These are phyloP conservation scores for Marasmius fiardii DNA, from an alignment of 1,284 basidiomycete genomes.

Conservation along the genomic window DNA sequence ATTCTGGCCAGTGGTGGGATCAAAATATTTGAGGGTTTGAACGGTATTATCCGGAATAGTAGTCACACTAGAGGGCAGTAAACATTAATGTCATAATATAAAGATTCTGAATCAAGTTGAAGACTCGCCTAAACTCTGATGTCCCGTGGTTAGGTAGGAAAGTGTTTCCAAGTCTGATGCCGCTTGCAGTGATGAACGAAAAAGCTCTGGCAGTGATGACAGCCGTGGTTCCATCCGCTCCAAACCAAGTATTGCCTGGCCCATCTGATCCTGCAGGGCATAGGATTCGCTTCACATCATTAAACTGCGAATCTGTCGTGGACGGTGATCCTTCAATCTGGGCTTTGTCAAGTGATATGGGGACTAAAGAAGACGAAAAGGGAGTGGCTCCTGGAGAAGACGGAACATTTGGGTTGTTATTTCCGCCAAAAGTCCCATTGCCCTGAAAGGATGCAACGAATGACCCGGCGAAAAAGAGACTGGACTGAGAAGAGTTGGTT, in stretches of 20 bases:
- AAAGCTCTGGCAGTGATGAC: constrained; percentile 78
- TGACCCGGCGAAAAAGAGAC: constrained; percentile 85
- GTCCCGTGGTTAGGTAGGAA: constrained; percentile 80
- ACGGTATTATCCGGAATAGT: constrained; percentile 88
- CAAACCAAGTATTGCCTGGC: constrained; percentile 82
- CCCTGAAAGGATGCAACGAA: constrained; percentile 76
- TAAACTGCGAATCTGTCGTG: constrained; percentile 60
- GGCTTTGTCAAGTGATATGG: constrained; percentile 70
- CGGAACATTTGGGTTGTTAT: constrained; percentile 75
- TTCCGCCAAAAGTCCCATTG: constrained; percentile 56
- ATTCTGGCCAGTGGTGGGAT: constrained; percentile 73
- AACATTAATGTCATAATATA: constrained; percentile 1
- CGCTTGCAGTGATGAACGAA: constrained; percentile 68
- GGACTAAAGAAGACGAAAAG: constrained; percentile 88
- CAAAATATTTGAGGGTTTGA: constrained; percentile 73
- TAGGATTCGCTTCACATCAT: constrained; percentile 71
- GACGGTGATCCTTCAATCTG: constrained; percentile 73
- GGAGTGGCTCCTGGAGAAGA: constrained; percentile 77
- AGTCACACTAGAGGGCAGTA: constrained; percentile 52
- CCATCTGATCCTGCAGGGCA: constrained; percentile 84
- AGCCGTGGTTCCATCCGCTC: constrained; percentile 64
- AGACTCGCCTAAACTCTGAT: constrained; percentile 74
- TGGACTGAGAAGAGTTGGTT: constrained; percentile 66
- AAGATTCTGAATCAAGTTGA: constrained; percentile 6
- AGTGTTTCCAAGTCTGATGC: constrained; percentile 89